A percentile compares a stretch with the other conserved stretches of the same genome.
Evolutionary conservation across 306 rosid species (phyloP).

Genomic region (Prosopis cineraria): DNA sequence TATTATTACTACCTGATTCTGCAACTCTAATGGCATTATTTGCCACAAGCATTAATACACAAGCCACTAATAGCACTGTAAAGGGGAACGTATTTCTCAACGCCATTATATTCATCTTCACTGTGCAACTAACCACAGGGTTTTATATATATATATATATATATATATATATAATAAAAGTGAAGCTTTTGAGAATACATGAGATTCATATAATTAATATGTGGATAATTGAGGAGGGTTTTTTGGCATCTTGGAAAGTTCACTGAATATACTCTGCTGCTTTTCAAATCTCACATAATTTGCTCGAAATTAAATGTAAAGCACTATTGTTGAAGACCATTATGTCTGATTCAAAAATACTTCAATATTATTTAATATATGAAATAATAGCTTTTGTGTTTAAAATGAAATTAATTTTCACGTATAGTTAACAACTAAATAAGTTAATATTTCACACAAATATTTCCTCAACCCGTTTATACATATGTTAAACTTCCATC

Average conservation of each 20-base stretch:
- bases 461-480: too few species aligned
- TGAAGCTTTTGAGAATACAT: background rate
- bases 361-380: too few species aligned
- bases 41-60: background rate
- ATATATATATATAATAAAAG: too few species aligned
- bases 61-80: background rate
- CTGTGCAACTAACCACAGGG: background rate
- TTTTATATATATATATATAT: too few species aligned
- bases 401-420: too few species aligned
- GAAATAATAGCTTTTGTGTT: too few species aligned
- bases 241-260: background rate
- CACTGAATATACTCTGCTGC: background rate
- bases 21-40: background rate
- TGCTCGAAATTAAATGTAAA: background rate
- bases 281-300: too few species aligned
- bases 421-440: too few species aligned
- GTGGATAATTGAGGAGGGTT: background rate
- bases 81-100: background rate
- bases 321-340: background rate
- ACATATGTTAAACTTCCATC: too few species aligned
- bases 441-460: too few species aligned
- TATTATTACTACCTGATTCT: too few species aligned
- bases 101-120: background rate
- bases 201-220: background rate
- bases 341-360: background rate